Conservation (phyloP, 768 basidiomycete species). For the Tulasnella sp. region DNA sequence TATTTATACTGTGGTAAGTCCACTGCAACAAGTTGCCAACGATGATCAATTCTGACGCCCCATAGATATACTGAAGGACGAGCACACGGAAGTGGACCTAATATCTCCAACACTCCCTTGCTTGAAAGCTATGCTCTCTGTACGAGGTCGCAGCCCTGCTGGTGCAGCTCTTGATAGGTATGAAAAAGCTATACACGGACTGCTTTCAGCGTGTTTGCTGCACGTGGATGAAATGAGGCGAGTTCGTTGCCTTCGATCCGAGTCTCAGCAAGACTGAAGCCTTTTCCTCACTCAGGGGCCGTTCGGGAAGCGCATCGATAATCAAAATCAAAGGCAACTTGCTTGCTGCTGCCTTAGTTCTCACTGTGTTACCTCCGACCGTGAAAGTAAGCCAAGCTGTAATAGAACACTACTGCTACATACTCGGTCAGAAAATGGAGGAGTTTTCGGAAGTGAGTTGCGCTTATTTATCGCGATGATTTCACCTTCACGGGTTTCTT, state of each 20-base stretch:
- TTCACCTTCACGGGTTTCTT: too few relatives aligned
- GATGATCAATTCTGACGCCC: slow-evolving; percentile 16
- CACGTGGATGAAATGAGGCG: slow-evolving; percentile 91
- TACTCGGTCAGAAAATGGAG: slow-evolving; percentile 68
- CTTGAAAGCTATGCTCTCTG: slow-evolving; percentile 60
- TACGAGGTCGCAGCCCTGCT: slow-evolving; percentile 26
- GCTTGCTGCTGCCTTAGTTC: slow-evolving; percentile 67
- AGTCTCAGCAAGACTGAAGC: neutral
- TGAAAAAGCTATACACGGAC: slow-evolving; percentile 53
- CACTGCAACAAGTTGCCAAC: neutral
- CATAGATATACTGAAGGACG: slow-evolving; percentile 73
- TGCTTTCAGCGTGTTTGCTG: slow-evolving; percentile 72
- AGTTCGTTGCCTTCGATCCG: neutral
- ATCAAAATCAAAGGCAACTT: slow-evolving; percentile 88
- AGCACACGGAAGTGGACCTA: slow-evolving; percentile 64
- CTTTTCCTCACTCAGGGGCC: slow-evolving; percentile 40
- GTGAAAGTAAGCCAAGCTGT: slow-evolving; percentile 58
- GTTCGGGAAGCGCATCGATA: slow-evolving; percentile 58
- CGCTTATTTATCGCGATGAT: neutral
- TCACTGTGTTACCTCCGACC: slow-evolving; percentile 62
- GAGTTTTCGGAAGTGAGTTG: slow-evolving; percentile 32
- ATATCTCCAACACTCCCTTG: slow-evolving; percentile 69
- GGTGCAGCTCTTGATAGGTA: slow-evolving; percentile 39
- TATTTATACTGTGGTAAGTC: slow-evolving; percentile 62
- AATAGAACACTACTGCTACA: slow-evolving; percentile 73